A percentile compares a stretch with the other conserved stretches of the same genome.
These are phyloP conservation scores for Stephanodiscus minutulus DNA, from an alignment of 108 stramenopile genomes.

Conservation along the genomic window DNA sequence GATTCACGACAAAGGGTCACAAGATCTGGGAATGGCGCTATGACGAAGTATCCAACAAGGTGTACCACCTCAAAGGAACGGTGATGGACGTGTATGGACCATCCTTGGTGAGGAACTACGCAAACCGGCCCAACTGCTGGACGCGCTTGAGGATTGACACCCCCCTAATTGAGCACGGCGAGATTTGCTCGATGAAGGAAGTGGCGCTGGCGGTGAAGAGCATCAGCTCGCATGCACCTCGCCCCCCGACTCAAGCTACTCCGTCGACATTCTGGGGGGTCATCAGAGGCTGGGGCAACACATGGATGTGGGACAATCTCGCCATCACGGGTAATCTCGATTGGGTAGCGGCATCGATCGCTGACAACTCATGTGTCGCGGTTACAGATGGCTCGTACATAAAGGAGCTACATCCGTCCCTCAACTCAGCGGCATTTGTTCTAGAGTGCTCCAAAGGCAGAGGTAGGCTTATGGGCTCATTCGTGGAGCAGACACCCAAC, in stretches of 20 bases:
- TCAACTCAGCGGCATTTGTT: constrained; percentile 12
- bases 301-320: too few relatives aligned
- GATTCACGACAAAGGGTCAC: too few relatives aligned
- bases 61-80: background rate
- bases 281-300: too few relatives aligned
- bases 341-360: too few relatives aligned
- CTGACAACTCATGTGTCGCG: background rate
- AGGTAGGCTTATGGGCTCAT: constrained; percentile 6
- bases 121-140: background rate
- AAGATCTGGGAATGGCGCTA: background rate
- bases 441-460: constrained; percentile 5
- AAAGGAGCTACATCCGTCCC: background rate
- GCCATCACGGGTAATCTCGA: too few relatives aligned
- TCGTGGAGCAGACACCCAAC: background rate
- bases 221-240: too few relatives aligned
- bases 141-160: background rate
- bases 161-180: background rate
- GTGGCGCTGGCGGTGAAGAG: background rate
- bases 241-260: too few relatives aligned
- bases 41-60: background rate
- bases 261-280: too few relatives aligned
- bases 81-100: background rate
- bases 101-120: background rate
- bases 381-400: constrained; percentile 31
- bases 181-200: background rate